These are phyloP conservation scores for Rhizoctonia solani DNA, from an alignment of 1,284 basidiomycete genomes.

Conservation along the genomic window DNA sequence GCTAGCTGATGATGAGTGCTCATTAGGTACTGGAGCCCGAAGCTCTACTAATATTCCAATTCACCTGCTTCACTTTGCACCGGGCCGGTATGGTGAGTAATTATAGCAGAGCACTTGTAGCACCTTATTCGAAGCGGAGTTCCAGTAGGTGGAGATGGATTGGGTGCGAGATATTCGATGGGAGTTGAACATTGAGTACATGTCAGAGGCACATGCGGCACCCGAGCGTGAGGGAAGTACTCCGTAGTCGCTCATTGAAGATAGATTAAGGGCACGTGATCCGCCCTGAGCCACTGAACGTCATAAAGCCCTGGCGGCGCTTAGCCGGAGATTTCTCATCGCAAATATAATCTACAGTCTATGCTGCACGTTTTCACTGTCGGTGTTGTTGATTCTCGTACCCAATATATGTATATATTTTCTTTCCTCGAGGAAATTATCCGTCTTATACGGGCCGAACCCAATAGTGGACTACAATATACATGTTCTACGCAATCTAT, in stretches of 20 bases:
- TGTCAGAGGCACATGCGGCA: conserved; percentile 64
- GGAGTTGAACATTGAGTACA: conserved; percentile 64
- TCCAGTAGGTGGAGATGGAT: conserved; percentile 55
- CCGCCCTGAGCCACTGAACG: background rate
- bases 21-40: conserved; percentile 37
- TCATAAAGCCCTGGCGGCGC: background rate
- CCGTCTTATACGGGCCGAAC: too few species aligned
- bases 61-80: conserved; percentile 7
- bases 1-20: conserved; percentile 41
- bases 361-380: too few species aligned
- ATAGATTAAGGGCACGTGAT: background rate
- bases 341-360: background rate
- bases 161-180: conserved; percentile 77
- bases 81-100: conserved; percentile 58
- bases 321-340: too few species aligned
- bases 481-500: too few species aligned
- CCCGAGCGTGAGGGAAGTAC: conserved; percentile 59
- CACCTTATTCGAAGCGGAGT: conserved; percentile 73
- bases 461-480: too few species aligned
- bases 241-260: conserved; percentile 35
- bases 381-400: too few species aligned
- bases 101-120: conserved; percentile 61
- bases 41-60: background rate
- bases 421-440: too few species aligned
- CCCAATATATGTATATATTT: too few species aligned